phyloP scores from a whole-genome alignment of 495 filamentous ascomycete species.

The Massariosphaeria phaeospora region DNA sequence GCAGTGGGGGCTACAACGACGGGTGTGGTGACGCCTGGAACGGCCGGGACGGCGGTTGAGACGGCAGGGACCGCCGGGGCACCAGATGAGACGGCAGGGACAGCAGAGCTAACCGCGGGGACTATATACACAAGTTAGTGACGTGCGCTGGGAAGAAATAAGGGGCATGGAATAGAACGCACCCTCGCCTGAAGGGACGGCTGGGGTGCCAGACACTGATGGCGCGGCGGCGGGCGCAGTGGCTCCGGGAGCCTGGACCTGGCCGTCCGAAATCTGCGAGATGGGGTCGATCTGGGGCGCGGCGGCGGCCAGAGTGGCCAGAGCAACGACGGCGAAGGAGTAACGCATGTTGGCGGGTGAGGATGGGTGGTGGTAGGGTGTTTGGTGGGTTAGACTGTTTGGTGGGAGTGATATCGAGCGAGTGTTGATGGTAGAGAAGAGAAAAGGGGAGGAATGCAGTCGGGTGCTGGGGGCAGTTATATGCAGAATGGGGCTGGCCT shows the following conservation, averaged over 20 bases:
- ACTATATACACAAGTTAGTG: no score
- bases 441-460: conserved; percentile 4
- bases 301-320: conserved; percentile 12
- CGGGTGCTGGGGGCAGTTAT: not conserved
- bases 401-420: not conserved
- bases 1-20: not conserved
- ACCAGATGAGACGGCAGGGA: not conserved
- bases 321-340: conserved; percentile 21
- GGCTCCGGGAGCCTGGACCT: conserved; percentile 29
- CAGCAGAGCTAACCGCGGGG: no score
- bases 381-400: no score
- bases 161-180: not conserved
- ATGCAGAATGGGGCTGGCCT: not conserved
- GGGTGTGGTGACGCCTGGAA: conserved; percentile 1
- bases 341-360: conserved; percentile 24
- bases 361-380: conserved; percentile 2
- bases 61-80: not conserved
- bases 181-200: no score
- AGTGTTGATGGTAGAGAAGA: not conserved
- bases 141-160: not conserved
- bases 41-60: not conserved
- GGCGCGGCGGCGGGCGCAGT: not conserved
- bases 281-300: conserved; percentile 11
- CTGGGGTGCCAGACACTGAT: not conserved
- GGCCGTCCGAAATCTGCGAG: conserved; percentile 32